Base-by-base conservation (phyloP, 208 protist genomes). In the Acanthamoeba lenticulata region DNA sequence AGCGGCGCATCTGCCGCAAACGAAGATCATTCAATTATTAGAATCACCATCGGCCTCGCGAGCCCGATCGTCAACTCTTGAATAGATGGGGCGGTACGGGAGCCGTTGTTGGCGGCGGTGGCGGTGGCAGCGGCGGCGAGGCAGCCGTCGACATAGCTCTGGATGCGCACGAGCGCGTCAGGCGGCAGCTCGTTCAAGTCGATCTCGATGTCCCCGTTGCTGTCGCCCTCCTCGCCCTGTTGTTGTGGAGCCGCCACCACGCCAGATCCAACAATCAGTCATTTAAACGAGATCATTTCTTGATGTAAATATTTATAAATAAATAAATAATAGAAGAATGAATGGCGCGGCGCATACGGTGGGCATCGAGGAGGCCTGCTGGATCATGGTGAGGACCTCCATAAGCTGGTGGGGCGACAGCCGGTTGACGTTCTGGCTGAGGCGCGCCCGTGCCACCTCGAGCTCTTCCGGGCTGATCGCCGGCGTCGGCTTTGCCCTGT, bases 91-190 rank as follows among this genome's bases (percentile, higher is more conserved):
- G 52, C 17, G 3, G 52, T 60, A 60, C 52, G 17, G 4, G 3
- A 4, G 52, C 4, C 11, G 52, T 60, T 60, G 52, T 21, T 21
- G 52, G 65, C 52, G 21, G 15, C 52, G 52, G 15, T 60, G 11
- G 15, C 52, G 52, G 11, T 60, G 52, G 52, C 15, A 60, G 11
- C 21, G 21, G 15, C 52, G 52, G 52, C 74, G n/a, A 86, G 45
- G 74, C 74, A 86, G 45, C 42, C 34, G 74, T 86, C 74, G n/a
- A 86, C 74, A n/a, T 86, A 86, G 38, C 11, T n/a, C 45, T 86
- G 74, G 6, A 86, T 29, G 27, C 45, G 38, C 27, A 45, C n/a
- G 13, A 86, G 45, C 6, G 74, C 45, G 11, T 55, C 45, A 19
- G 38, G 38, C 42, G 74, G 74, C 74, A 86, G 45, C n/a, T 86